Evolutionary conservation across 208 protist genomes (phyloP).

Genomic region (Wallacemonas sp.): DNA sequence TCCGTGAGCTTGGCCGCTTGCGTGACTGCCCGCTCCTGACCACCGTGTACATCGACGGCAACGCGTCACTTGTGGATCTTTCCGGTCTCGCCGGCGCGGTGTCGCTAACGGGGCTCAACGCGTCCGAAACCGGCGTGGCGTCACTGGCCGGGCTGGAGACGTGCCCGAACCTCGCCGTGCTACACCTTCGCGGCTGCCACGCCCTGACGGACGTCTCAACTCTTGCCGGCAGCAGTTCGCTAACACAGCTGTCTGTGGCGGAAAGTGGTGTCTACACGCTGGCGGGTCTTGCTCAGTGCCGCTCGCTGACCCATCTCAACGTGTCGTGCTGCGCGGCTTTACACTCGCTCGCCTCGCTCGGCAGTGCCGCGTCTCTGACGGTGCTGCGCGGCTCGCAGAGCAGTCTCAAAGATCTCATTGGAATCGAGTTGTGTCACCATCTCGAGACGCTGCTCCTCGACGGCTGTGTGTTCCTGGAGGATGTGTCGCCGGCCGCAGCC

Average conservation of each 20-base stretch:
- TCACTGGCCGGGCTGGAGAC: not conserved
- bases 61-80: not conserved
- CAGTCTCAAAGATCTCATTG: not conserved
- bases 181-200: not conserved
- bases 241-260: not conserved
- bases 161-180: not conserved
- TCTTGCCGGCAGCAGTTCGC: not conserved
- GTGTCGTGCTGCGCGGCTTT: not conserved
- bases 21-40: not conserved
- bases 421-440: not conserved
- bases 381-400: not conserved
- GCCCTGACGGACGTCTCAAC: not conserved
- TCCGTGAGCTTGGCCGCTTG: not conserved
- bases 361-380: not conserved
- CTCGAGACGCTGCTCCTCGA: not conserved
- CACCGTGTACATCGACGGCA: not conserved
- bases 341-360: not conserved
- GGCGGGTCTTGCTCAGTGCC: not conserved
- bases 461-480: not conserved
- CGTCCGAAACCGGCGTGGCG: not conserved
- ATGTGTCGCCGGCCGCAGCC: not conserved
- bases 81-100: not conserved
- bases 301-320: not conserved
- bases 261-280: not conserved
- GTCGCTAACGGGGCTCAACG: not conserved